phyloP scores from a whole-genome alignment of 2,329 filamentous ascomycete species.

The Microsporum canis region DNA sequence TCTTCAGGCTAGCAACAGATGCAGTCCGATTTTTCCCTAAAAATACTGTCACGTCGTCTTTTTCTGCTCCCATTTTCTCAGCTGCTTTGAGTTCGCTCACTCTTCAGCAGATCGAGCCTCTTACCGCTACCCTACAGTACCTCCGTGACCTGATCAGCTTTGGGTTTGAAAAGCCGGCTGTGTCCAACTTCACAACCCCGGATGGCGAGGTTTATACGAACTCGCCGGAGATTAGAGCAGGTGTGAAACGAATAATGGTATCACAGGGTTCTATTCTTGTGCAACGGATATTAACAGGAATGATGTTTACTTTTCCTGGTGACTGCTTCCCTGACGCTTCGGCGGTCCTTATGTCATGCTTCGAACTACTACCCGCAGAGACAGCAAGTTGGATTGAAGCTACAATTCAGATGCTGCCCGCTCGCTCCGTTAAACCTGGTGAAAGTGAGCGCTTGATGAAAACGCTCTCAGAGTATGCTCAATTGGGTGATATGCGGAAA shows the following conservation, averaged over 20 bases:
- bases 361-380: conserved; percentile 71
- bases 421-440: conserved; percentile 64
- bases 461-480: conserved; percentile 68
- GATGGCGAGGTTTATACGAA: conserved; percentile 49
- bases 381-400: conserved; percentile 71
- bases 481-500: conserved; percentile 59
- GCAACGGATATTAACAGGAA: conserved; percentile 83
- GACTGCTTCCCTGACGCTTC: conserved; percentile 94
- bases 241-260: conserved; percentile 60
- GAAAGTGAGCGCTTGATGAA: conserved; percentile 72
- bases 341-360: conserved; percentile 78
- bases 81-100: conserved; percentile 78
- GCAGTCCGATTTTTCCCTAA: conserved; percentile 87
- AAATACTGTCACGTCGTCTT: conserved; percentile 64
- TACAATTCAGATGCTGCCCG: conserved; percentile 73
- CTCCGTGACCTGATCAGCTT: conserved; percentile 84
- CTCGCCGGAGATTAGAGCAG: conserved; percentile 56
- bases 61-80: conserved; percentile 74
- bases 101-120: conserved; percentile 79
- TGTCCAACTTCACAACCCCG: conserved; percentile 48
- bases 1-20: conserved; percentile 86
- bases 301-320: conserved; percentile 98
- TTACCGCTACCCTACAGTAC: conserved; percentile 87
- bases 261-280: conserved; percentile 66
- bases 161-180: conserved; percentile 57